Base-by-base conservation (phyloP, 139 green algal genomes). In the Spirogloea muscicola region DNA sequence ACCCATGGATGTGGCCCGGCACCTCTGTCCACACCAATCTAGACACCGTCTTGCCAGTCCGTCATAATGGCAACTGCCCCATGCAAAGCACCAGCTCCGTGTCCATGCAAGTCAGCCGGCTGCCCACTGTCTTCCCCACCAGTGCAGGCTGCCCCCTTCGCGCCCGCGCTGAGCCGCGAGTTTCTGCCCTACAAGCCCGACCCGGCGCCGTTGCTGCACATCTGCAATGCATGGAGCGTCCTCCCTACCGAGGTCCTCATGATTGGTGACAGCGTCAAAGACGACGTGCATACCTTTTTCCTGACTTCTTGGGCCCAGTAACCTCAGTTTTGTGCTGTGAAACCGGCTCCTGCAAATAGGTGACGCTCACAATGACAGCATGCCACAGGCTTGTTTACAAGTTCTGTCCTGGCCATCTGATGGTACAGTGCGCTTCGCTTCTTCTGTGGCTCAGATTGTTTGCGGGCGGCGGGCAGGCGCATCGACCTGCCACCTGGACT, bases 221-320 rank as follows among this genome's bases (percentile, higher is more conserved):
- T 96, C 55, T 90, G 86, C 31, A 33, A 87, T 25, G 51, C 69
- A 16, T 96, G 91, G 91, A 81, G 86, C 4, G 74, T 94, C 16
- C 16, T 42, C 0, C 63, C 86, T 1, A 27, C 44, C 0, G 72
- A 94, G 72, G 67, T 88, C n/a, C 64, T 95, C 10, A 95, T 96
- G 85, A 77, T 96, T 27, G 91, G 91, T 0, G 91, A 96, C 82
- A 86, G 64, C 3, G 77, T 86, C 21, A 91, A 90, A 55, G 89
- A 93, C 44, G 89, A 91, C 65, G 82, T 91, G n/a, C n/a, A n/a
- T n/a, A n/a, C n/a, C n/a, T n/a, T n/a, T n/a, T n/a, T n/a, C n/a
- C n/a, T n/a, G n/a, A n/a, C n/a, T n/a, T n/a, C n/a, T n/a, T n/a
- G n/a, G n/a, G n/a, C n/a, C n/a, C n/a, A n/a, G n/a, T n/a, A n/a